Evolutionary conservation across 176 grass and related monocot genomes (phyloP), one percentile per base, ranked within the genome.

Genomic region (Bolboschoenus planiculmis): DNA sequence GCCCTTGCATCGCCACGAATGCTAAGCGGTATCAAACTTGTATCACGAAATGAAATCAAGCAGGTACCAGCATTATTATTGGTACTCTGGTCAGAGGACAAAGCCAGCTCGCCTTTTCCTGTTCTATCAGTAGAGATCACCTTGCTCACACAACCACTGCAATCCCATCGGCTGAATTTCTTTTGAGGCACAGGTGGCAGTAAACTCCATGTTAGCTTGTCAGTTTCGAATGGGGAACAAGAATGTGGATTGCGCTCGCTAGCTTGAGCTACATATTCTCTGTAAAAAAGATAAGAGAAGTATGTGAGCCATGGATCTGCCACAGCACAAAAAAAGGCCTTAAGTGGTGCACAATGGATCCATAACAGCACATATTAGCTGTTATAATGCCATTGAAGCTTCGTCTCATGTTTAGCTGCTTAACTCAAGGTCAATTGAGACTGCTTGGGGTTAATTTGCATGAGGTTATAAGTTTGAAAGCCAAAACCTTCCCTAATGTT

Each of bases 101-200:
- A 24, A 77, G 20, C 56, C 86, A 27, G 71, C 42, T 81, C 60
- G 31, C 71, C 37, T 31, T 82, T 82, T 83, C 23, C 58, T 83
- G 34, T 72, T 36, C 72, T 47, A 21, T 64, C 44, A 76, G 30
- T 67, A 74, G 14, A 61, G 75, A 71, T 88, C 51, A 72, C 2
- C 80, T 78, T 86, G 51, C 73, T 78, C 65, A 91, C 58, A 63
- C 93, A 97, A 56, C 47, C 55, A 50, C 83, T 70, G 85, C 93
- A 97, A 81, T 97, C 84, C 93, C 93, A 97, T 54, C 50, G 83
- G 73, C 46, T 80, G 82, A 91, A 97, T 33, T 87, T 85, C 86
- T 63, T 60, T 23, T 70, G 81, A 4, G 65, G 80, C 81, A 90
- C 39, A 18, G 88, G 84, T 56, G 43, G 36, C 2, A 33, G 9